A percentile compares a stretch with the other conserved stretches of the same genome.
phyloP scores from a whole-genome alignment of 192 early-diverging fungal species.

The Entomortierella parvispora region DNA sequence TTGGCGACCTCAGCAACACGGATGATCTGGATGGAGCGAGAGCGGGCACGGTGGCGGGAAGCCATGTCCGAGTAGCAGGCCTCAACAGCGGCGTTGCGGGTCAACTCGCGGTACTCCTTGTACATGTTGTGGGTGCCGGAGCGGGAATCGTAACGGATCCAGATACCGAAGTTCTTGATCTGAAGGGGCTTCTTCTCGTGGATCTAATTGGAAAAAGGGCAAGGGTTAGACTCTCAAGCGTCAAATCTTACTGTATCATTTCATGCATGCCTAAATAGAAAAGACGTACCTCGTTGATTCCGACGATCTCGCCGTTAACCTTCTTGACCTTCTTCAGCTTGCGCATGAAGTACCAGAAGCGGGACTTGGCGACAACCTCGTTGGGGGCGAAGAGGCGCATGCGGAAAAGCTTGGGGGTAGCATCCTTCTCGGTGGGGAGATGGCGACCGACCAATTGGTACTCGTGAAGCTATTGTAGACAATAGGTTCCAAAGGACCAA shows the following conservation, averaged over 20 bases:
- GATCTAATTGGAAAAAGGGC: no score
- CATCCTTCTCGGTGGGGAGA: conserved; percentile 90
- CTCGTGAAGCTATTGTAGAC: conserved; percentile 59
- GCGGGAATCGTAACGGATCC: conserved; percentile 99
- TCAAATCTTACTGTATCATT: no score
- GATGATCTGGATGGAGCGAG: conserved; percentile 98
- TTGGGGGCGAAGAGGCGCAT: conserved; percentile 99
- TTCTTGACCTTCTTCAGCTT: conserved; percentile 99
- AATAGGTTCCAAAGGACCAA: conserved; percentile 32
- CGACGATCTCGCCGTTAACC: conserved; percentile 97
- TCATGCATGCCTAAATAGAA: conserved; percentile 48
- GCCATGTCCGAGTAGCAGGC: conserved; percentile 80
- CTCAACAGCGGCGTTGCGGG: conserved; percentile 70
- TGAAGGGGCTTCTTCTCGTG: conserved; percentile 91
- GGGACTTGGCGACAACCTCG: conserved; percentile 97
- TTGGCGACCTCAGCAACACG: conserved; percentile 93
- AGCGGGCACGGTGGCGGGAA: conserved; percentile 92
- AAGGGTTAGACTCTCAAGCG: no score
- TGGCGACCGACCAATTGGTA: conserved; percentile 93
- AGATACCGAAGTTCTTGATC: conserved; percentile 99
- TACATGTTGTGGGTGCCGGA: conserved; percentile 99
- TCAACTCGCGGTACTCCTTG: conserved; percentile 99
- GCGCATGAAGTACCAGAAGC: conserved; percentile 99
- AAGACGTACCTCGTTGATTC: conserved; percentile 90
- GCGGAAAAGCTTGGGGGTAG: conserved; percentile 93